Evolutionary conservation across 2,329 filamentous ascomycete species (phyloP).

Genomic region (Shiraia sp.): DNA sequence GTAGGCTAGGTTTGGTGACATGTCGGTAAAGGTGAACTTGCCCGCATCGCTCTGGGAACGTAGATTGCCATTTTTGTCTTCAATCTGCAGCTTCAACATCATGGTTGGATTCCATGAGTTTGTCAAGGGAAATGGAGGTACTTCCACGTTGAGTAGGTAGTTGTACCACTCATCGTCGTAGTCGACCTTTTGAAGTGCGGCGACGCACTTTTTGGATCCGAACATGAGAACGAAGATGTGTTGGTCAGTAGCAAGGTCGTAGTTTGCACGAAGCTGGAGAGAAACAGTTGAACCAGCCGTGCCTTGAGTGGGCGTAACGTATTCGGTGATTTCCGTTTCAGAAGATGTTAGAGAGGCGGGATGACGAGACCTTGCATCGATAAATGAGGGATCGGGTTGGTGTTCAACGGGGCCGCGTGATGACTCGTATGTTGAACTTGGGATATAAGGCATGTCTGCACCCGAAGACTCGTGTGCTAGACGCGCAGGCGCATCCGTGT

Average conservation of each 20-base stretch:
- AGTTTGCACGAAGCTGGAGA: slow-evolving; percentile 74
- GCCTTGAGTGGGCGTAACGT: slow-evolving; percentile 71
- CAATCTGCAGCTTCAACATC: slow-evolving; percentile 63
- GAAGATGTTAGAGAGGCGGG: slow-evolving; percentile 49
- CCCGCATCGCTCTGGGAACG: slow-evolving; percentile 61
- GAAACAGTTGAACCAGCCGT: slow-evolving; percentile 70
- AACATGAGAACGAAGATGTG: slow-evolving; percentile 69
- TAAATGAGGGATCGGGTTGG: slow-evolving; percentile 55
- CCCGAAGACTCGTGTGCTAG: slow-evolving; percentile 54
- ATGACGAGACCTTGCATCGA: slow-evolving; percentile 63
- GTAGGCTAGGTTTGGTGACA: slow-evolving; percentile 39
- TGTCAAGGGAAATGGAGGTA: slow-evolving; percentile 66
- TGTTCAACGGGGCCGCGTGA: slow-evolving; percentile 44
- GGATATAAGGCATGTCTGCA: slow-evolving; percentile 51
- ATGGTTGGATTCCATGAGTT: slow-evolving; percentile 60
- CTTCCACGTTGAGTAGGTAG: slow-evolving; percentile 73
- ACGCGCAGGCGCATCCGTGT: slow-evolving; percentile 54
- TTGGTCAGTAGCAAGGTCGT: slow-evolving; percentile 69
- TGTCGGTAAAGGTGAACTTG: slow-evolving; percentile 63
- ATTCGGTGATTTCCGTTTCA: slow-evolving; percentile 61
- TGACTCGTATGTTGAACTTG: slow-evolving; percentile 55
- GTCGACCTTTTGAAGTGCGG: slow-evolving; percentile 65
- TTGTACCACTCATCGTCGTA: slow-evolving; percentile 63
- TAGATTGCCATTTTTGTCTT: slow-evolving; percentile 58
- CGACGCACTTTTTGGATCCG: slow-evolving; percentile 73